Evolutionary conservation across 805 yeast genomes (phyloP), one percentile per base, ranked within the genome.

Genomic region (Candida nanaspora): DNA sequence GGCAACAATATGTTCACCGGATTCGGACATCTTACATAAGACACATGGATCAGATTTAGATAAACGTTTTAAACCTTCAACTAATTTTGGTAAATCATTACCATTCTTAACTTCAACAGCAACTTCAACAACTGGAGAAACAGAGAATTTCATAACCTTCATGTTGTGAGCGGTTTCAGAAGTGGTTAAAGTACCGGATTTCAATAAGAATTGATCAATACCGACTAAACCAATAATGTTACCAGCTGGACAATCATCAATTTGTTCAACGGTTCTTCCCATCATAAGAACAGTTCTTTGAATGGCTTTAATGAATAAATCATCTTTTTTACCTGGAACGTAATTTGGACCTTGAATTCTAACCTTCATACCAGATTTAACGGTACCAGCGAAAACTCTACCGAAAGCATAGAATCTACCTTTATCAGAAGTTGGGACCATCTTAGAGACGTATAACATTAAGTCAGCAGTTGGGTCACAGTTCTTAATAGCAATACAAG

Each of bases 361-460:
- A 66, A 91, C 96, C 86, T 91, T 91, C 82, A 83, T 87, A 76
- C 98, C 98, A 62, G 96, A 86, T 71, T 75, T 86, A 65, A 93
- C 97, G 65, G 98, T 91, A 88, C 98, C 98, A 61, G 98, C 86
- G 79, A 91, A 91, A 69, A 91, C 98, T 82, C 98, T 93, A 75
- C 98, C 98, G 78, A 91, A 93, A 67, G 98, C 98, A 84, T 88
- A 91, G 95, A 91, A 91, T 79, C 98, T 88, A 82, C 98, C 98
- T 81, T 91, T 93, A 75, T 91, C 98, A 61, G 98, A 91, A 69
- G 98, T 91, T 74, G 98, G 98, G 59, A 91, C 98, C 98, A 91
- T 91, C 96, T 91, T 91, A 75, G 98, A 93, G 66, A 91, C 93
- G 88, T 91, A 91, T 68, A 91, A 81, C 98, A 91, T 91, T 67